Percentiles rank a stretch among this genome's conserved stretches.
phyloP scores from a whole-genome alignment of 495 filamentous ascomycete genomes.

The Neurospora sp. region DNA sequence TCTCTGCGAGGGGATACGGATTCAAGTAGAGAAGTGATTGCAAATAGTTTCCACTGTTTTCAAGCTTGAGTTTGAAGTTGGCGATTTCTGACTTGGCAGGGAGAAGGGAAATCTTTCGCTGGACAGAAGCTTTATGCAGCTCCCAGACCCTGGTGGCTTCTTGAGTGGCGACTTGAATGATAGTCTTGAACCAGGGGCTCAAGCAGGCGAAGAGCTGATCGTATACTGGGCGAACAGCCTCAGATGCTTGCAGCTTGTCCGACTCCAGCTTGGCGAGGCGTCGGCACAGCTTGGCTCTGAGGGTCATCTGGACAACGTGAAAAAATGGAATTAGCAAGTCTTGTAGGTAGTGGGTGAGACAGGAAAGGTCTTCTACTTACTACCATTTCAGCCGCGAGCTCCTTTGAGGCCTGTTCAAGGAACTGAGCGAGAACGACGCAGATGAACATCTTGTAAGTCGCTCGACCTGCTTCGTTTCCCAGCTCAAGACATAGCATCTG shows the following conservation, averaged over 20 bases:
- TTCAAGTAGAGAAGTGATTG: neutral
- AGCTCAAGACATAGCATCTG: slow-evolving; percentile 35
- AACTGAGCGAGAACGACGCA: slow-evolving; percentile 33
- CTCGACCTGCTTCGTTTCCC: slow-evolving; percentile 36
- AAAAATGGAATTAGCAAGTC: neutral
- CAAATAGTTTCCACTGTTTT: slow-evolving; percentile 35
- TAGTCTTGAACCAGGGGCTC: slow-evolving; percentile 8
- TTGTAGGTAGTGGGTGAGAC: neutral
- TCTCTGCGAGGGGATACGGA: neutral
- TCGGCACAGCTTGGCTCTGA: slow-evolving; percentile 47
- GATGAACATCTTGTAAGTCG: slow-evolving; percentile 50
- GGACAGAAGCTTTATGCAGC: slow-evolving; percentile 17
- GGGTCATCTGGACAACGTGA: slow-evolving; percentile 12
- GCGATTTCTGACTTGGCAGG: slow-evolving; percentile 22
- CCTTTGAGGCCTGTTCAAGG: slow-evolving; percentile 27
- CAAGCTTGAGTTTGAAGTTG: slow-evolving; percentile 30
- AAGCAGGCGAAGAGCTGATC: slow-evolving; percentile 12
- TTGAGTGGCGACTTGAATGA: slow-evolving; percentile 8
- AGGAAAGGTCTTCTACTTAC: neutral
- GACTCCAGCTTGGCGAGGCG: slow-evolving; percentile 50
- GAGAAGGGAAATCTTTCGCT: slow-evolving; percentile 27
- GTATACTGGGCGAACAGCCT: neutral
- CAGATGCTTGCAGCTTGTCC: slow-evolving; percentile 11
- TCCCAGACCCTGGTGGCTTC: slow-evolving; percentile 20
- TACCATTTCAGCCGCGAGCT: slow-evolving; percentile 1